Evolutionary conservation across 345 rosid genomes (phyloP).

Genomic region (Rhodomyrtus tomentosa): DNA sequence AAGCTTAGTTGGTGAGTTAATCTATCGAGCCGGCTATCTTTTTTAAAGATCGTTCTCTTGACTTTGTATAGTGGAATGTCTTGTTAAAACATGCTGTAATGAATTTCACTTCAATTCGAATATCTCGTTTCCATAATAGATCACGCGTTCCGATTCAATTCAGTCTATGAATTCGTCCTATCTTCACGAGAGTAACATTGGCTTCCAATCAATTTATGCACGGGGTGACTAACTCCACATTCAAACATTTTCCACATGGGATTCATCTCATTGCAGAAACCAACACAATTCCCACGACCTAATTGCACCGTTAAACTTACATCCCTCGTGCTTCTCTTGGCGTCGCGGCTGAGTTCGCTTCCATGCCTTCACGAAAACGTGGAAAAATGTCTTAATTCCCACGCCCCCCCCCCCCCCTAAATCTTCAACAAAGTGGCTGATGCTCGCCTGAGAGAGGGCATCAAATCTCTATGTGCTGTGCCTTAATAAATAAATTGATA

Average conservation of each 20-base stretch:
- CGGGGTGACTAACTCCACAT: background rate
- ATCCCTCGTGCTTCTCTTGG: background rate
- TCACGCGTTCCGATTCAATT: rapidly evolving
- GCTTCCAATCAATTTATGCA: background rate
- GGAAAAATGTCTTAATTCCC: background rate
- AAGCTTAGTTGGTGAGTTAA: background rate
- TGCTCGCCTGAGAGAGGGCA: too few relatives aligned
- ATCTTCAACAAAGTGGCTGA: background rate
- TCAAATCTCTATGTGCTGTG: too few relatives aligned
- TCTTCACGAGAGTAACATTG: rapidly evolving
- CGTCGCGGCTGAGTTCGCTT: too few relatives aligned
- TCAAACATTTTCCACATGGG: background rate
- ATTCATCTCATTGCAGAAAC: background rate
- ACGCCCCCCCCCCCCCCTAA: background rate
- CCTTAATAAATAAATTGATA: too few relatives aligned
- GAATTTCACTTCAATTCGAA: background rate
- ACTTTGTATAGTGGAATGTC: background rate
- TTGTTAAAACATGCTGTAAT: rapidly evolving
- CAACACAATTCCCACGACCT: background rate
- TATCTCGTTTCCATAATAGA: rapidly evolving
- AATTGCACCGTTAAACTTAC: background rate
- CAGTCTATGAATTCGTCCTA: background rate
- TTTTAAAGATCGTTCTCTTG: background rate
- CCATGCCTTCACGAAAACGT: background rate
- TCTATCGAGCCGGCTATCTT: background rate